Conservation (phyloP, 2,329 filamentous ascomycete species). For the Aureobasidium leucospermi region DNA sequence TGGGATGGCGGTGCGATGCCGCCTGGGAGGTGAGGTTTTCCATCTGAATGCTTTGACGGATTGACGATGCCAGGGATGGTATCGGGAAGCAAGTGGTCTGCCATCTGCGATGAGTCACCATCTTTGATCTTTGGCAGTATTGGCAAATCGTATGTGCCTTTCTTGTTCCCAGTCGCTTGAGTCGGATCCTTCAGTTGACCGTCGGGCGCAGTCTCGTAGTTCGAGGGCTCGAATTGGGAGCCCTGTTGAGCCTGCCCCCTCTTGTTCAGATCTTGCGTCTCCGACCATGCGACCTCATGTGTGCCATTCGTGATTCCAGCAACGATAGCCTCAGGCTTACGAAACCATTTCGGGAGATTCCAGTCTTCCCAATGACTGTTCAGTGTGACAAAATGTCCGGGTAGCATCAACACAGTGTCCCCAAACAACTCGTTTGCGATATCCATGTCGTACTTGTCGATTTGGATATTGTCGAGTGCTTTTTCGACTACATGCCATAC, state of each 20-base stretch:
- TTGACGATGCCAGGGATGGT: too few relatives aligned
- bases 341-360: conserved; percentile 25
- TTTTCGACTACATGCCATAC: conserved; percentile 21
- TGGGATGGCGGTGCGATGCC: too few relatives aligned
- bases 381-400: conserved; percentile 22
- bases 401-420: conserved; percentile 23
- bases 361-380: conserved; percentile 28
- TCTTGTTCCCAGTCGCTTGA: too few relatives aligned
- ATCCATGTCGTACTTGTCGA: conserved; percentile 26
- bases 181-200: too few relatives aligned
- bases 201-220: too few relatives aligned
- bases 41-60: too few relatives aligned
- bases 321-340: conserved; percentile 15
- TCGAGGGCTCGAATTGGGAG: too few relatives aligned
- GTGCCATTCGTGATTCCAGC: background rate
- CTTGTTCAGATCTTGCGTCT: background rate
- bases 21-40: too few relatives aligned
- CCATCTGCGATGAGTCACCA: too few relatives aligned
- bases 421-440: conserved; percentile 24
- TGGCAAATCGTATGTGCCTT: too few relatives aligned
- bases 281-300: background rate
- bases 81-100: too few relatives aligned
- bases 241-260: background rate
- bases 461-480: conserved; percentile 17
- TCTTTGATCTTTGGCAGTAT: too few relatives aligned